These are phyloP conservation scores for Globisporangium megalacanthum DNA, from an alignment of 352 stramenopile species.

Conservation along the genomic window DNA sequence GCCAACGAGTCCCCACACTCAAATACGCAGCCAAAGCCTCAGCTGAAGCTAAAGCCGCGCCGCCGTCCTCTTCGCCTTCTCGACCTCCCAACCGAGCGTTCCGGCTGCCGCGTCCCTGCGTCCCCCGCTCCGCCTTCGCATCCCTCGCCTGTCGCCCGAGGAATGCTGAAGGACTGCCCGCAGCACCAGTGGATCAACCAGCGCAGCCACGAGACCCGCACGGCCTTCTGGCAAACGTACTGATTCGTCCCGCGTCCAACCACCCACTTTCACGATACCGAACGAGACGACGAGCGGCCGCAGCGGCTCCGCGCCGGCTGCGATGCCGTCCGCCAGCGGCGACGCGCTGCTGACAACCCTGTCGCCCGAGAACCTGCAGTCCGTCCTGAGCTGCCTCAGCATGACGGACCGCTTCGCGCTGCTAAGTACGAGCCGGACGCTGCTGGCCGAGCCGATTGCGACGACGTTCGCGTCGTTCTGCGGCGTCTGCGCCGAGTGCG, in stretches of 20 bases:
- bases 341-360: conserved; percentile 13
- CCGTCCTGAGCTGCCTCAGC: conserved; percentile 49
- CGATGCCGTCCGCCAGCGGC: background rate
- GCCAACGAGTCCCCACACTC: too few relatives aligned
- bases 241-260: conserved; percentile 20
- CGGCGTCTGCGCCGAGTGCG: conserved; percentile 41
- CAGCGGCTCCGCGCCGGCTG: background rate
- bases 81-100: too few relatives aligned
- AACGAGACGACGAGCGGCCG: too few relatives aligned
- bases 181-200: conserved; percentile 89
- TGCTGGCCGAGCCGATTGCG: conserved; percentile 42
- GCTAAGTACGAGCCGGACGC: conserved; percentile 29
- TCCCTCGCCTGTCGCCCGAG: conserved; percentile 4
- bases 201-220: conserved; percentile 84
- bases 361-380: conserved; percentile 44
- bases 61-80: too few relatives aligned
- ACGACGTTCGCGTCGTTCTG: conserved; percentile 53
- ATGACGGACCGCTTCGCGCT: conserved; percentile 57
- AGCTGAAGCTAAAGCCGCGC: too few relatives aligned
- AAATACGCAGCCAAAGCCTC: too few relatives aligned
- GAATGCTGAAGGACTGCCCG: conserved; percentile 87
- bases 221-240: conserved; percentile 53
- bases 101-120: background rate
- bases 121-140: background rate
- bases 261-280: too few relatives aligned